Base-by-base conservation (phyloP, 2,329 filamentous ascomycete genomes). In the Exophiala dermatitidis region DNA sequence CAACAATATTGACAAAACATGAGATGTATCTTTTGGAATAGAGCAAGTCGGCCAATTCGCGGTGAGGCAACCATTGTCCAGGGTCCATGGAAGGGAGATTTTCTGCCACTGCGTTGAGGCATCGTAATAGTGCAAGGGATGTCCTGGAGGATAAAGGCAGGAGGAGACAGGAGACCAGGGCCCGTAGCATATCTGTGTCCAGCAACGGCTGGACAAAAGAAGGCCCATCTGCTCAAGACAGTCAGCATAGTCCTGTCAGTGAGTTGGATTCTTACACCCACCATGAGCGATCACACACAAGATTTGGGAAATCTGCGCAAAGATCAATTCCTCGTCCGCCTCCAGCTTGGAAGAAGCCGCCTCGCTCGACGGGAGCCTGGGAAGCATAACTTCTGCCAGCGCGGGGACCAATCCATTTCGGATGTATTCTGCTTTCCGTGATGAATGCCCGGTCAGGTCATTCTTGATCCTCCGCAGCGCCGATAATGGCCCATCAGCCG, bases 281-380 rank as follows among this genome's bases (percentile, higher is more conserved):
- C 90, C 90, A 71, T 86, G 84, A 53, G 89, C 88, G 65, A 97
- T 81, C 68, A 88, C 93, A 44, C 85, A 84, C 34, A 95, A 74
- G n/a, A 96, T 79, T 59, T 94, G 83, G 37, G 90, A 79, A n/a
- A 86, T 85, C 67, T 95, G 88, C 52, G 93, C 74, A 60, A 82
- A 81, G 45, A 84, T 77, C 42, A 80, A 77, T 52, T 90, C 84
- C 54, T 87, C 82, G 7, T 83, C 79, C 2, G 75, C 77, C 60
- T 83, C 37, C 1, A 19, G 30, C 10, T 66, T 57, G 46, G 41
- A 12, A 62, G 60, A 41, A 66, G 61, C 29, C 4, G 43, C 8
- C 8, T 10, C 52, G 37, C 10, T 38, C 34, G 40, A 32, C 32
- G 33, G 41, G 26, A 64, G 65, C 42, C 65, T 56, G 57, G 74